Conservation (phyloP, 2,329 filamentous ascomycete genomes). For the Fusarium ramigenum region DNA sequence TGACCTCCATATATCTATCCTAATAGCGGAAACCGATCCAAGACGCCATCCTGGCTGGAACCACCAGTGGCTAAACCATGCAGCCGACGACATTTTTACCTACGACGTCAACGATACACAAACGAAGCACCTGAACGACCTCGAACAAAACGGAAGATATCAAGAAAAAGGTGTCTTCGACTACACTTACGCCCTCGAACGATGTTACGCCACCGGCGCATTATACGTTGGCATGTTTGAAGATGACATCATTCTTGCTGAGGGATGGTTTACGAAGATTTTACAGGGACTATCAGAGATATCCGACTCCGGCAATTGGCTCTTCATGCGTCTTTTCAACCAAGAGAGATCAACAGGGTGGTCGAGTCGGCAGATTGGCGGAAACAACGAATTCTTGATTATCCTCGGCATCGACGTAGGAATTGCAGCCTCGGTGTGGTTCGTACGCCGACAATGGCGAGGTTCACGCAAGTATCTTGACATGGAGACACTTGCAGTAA, state of each 20-base stretch:
- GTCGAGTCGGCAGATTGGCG: constrained; percentile 9
- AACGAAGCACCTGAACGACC: not conserved
- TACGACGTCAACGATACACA: not conserved
- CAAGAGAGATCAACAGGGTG: constrained; percentile 17
- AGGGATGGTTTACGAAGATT: constrained; percentile 4
- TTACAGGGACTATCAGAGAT: not conserved
- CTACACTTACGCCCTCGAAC: constrained; percentile 2
- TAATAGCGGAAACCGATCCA: constrained; percentile 16
- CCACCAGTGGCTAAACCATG: constrained; percentile 7
- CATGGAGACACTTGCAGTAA: not conserved
- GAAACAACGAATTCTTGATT: constrained; percentile 8
- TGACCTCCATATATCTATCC: constrained; percentile 7
- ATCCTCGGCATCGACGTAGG: not conserved
- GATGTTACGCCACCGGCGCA: constrained; percentile 7
- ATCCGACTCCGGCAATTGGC: not conserved
- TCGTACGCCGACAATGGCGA: constrained; percentile 1
- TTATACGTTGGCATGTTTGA: constrained; percentile 14
- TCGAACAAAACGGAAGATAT: not conserved
- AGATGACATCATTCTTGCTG: constrained; percentile 10
- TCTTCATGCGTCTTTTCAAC: constrained; percentile 23
- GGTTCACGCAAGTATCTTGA: not conserved
- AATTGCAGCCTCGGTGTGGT: not conserved
- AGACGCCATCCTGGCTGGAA: constrained; percentile 11
- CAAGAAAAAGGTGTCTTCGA: constrained; percentile 14
- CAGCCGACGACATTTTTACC: constrained; percentile 6